Base-by-base conservation (phyloP, 1,284 basidiomycete genomes). In the Cryptococcus sp. region DNA sequence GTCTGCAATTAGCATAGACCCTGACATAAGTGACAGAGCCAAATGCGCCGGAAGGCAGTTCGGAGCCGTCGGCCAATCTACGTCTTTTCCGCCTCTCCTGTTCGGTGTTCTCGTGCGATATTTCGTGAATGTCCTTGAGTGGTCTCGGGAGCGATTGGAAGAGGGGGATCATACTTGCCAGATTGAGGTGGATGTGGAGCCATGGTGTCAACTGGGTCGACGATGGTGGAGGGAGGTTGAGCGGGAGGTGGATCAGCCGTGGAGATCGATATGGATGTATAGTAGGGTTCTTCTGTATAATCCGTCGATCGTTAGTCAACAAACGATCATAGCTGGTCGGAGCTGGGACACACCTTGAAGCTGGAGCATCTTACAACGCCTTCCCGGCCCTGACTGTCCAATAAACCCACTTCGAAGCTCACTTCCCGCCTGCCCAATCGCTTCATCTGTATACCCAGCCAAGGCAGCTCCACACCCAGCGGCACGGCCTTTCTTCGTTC, bases 1-100 rank as follows among this genome's bases (percentile, higher is more conserved):
- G 75, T 27, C 90, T 83, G 77, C 90, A 92, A 47, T 86, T 90
- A 20, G 90, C 89, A 71, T 91, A 89, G 38, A 93, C 83, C 70
- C 86, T 86, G 60, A 92, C 81, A 69, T 86, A 89, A 17, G 84
- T 82, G 27, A 88, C 81, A 73, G 86, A 84, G 0, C 84, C 85
- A 69, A 87, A 88, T 48, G 76, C 74, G 22, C 85, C 85, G 54
- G 77, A 80, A 19, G 88, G 89, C 45, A 86, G 49, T 39, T 60
- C 56, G 23, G 52, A 48, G 30, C 10, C 30, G 10, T 35, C 30
- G 10, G 46, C 50, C 23, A 53, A 46, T 52, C 60, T 61, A 17
- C 60, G 42, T 50, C 55, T 57, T 58, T 62, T 65, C 38, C 62
- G 48, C 35, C 25, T 27, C 30, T 35, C 47, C 16, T 30, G 20